These are phyloP conservation scores for Mycena metata DNA, from an alignment of 768 basidiomycete species.

Conservation along the genomic window DNA sequence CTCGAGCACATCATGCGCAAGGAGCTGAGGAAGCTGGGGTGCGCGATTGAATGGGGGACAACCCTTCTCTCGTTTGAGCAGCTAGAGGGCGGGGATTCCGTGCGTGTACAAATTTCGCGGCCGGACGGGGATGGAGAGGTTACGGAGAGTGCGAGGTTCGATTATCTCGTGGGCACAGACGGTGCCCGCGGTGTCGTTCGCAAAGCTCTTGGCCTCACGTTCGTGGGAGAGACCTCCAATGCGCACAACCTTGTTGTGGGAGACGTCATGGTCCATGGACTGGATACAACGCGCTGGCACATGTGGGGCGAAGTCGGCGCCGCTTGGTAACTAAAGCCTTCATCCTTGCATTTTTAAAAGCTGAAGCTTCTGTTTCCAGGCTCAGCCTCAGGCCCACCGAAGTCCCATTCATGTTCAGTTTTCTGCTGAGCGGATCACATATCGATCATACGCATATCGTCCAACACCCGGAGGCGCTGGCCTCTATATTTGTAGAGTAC, in stretches of 20 bases:
- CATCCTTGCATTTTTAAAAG: not conserved
- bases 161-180: slow-evolving; percentile 44
- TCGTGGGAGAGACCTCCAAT: slow-evolving; percentile 49
- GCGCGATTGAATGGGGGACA: slow-evolving; percentile 43
- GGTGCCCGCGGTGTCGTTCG: slow-evolving; percentile 47
- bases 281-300: slow-evolving; percentile 59
- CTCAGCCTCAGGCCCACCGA: slow-evolving; percentile 51
- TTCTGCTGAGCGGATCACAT: slow-evolving; percentile 45
- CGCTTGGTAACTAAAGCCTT: slow-evolving; percentile 46
- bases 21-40: slow-evolving; percentile 39
- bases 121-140: slow-evolving; percentile 19
- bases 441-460: slow-evolving; percentile 40
- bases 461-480: slow-evolving; percentile 37
- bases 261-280: slow-evolving; percentile 57
- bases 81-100: slow-evolving; percentile 37
- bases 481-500: slow-evolving; percentile 32
- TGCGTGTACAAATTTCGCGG: slow-evolving; percentile 39
- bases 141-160: slow-evolving; percentile 33
- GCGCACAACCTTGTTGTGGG: slow-evolving; percentile 44
- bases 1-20: slow-evolving; percentile 44
- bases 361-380: slow-evolving; percentile 34
- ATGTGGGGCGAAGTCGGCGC: slow-evolving; percentile 59
- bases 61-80: slow-evolving; percentile 44
- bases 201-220: slow-evolving; percentile 43
- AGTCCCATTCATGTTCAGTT: slow-evolving; percentile 47